phyloP scores from a whole-genome alignment of 805 yeast genomes.

The Ogataea pini region DNA sequence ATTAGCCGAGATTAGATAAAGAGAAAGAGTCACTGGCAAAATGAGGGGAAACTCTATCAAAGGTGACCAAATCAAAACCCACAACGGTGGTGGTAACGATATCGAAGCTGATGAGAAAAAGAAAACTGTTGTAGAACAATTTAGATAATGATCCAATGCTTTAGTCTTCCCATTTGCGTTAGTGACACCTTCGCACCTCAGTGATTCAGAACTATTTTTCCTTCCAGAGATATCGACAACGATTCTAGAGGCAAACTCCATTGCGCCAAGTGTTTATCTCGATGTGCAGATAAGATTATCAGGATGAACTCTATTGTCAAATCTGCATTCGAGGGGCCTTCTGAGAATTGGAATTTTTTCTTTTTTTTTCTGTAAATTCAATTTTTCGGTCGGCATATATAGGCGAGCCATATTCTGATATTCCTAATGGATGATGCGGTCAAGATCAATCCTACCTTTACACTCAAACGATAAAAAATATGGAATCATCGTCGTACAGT shows the following conservation, averaged over 20 bases:
- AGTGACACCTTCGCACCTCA: no score
- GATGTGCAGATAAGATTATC: not conserved
- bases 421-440: no score
- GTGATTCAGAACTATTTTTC: no score
- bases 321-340: not conserved
- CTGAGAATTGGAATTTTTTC: not conserved
- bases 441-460: no score
- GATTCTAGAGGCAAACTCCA: not conserved
- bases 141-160: no score
- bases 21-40: not conserved
- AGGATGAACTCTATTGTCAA: not conserved
- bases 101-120: no score
- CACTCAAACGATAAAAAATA: not conserved
- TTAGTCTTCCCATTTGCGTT: no score
- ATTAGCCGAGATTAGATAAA: not conserved
- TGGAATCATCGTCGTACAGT: conserved; percentile 5
- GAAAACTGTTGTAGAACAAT: no score
- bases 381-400: not conserved
- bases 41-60: not conserved
- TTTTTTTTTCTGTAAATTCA: not conserved
- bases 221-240: not conserved
- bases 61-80: no score
- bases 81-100: no score
- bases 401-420: not conserved
- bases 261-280: not conserved